Percentiles rank a stretch among this genome's conserved stretches.
Evolutionary conservation across 495 filamentous ascomycete species (phyloP).

Genomic region (Talaromyces liani): DNA sequence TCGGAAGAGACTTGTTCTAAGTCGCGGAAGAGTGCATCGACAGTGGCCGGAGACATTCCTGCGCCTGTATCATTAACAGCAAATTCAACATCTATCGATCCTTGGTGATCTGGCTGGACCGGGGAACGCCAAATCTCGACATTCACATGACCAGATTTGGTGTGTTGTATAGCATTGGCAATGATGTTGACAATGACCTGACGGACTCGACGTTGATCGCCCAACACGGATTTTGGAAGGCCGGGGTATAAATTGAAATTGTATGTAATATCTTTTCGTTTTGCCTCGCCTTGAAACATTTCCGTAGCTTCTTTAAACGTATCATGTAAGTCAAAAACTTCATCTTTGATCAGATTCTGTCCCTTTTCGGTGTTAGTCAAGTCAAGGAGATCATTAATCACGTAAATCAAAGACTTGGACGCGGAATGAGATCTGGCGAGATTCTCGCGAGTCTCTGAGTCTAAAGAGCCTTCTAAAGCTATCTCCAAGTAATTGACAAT

Average conservation of each 20-base stretch:
- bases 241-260: conserved; percentile 60
- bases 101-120: conserved; percentile 24
- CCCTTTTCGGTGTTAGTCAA: conserved; percentile 87
- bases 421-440: conserved; percentile 83
- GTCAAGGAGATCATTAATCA: conserved; percentile 92
- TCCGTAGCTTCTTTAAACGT: conserved; percentile 73
- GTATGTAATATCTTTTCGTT: conserved; percentile 66
- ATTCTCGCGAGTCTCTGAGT: conserved; percentile 81
- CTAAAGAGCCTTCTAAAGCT: conserved; percentile 75
- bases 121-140: conserved; percentile 57
- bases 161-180: conserved; percentile 83
- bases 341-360: conserved; percentile 70
- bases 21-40: conserved; percentile 76
- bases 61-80: conserved; percentile 70
- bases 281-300: conserved; percentile 65
- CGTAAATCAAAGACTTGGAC: conserved; percentile 92
- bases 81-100: conserved; percentile 55
- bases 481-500: conserved; percentile 97
- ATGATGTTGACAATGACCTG: conserved; percentile 78
- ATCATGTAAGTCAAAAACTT: conserved; percentile 63
- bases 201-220: conserved; percentile 71
- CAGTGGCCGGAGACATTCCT: conserved; percentile 65
- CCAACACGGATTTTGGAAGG: conserved; percentile 63
- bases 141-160: conserved; percentile 57
- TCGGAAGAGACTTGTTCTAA: conserved; percentile 77